A percentile compares a stretch with the other conserved stretches of the same genome.
These are phyloP conservation scores for Lycium ferocissimum DNA, from an alignment of 257 asterid genomes.

Conservation along the genomic window DNA sequence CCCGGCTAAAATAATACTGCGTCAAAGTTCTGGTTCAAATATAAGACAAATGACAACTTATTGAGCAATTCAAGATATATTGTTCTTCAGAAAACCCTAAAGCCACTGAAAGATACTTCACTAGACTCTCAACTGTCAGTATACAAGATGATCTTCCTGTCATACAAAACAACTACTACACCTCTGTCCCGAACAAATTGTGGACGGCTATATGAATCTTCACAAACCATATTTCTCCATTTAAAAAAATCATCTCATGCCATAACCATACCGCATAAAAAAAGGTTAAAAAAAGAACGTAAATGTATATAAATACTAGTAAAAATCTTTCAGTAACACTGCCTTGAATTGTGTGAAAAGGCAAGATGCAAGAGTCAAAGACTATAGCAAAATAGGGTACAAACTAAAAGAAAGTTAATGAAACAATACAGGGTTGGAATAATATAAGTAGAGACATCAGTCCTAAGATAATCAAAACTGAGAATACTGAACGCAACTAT, in stretches of 20 bases:
- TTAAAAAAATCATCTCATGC: background rate
- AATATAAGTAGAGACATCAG: background rate
- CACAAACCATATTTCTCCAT: background rate
- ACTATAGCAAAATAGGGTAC: background rate
- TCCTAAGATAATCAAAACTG: constrained; percentile 29
- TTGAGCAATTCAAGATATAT: no score
- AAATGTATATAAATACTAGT: background rate
- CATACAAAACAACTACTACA: background rate
- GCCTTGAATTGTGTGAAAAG: background rate
- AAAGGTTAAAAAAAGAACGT: background rate
- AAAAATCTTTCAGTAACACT: background rate
- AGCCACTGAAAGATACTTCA: no score
- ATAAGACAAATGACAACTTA: no score
- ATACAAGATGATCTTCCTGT: background rate
- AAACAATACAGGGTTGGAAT: constrained; percentile 1
- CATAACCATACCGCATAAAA: background rate
- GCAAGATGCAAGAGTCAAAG: background rate
- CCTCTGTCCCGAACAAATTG: background rate
- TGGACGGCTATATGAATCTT: background rate
- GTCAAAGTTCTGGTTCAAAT: no score
- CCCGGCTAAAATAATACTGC: no score
- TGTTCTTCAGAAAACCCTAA: background rate
- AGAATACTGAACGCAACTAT: background rate
- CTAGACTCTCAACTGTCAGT: no score
- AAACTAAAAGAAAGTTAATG: constrained; percentile 19